Evolutionary conservation across 495 filamentous ascomycete genomes (phyloP), one percentile per base, ranked within the genome.

Genomic region (Xylaria longipes): DNA sequence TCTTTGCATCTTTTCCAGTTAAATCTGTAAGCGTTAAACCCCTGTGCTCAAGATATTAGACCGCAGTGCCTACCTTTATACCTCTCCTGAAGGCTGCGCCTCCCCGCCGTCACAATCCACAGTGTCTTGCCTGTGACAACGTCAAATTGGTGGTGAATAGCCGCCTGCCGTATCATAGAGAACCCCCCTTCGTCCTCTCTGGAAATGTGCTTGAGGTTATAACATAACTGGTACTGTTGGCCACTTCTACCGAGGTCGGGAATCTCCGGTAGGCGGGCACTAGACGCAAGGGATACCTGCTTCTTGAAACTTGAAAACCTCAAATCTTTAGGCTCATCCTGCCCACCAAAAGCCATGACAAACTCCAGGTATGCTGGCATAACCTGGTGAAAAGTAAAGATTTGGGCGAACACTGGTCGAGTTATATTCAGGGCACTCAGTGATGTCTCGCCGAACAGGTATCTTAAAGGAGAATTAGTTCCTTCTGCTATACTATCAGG

Each of bases 131-230:
- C 82, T 14, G 70, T 76, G 17, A 76, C 69, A 41, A 84, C 68
- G 68, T 86, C 84, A 72, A 85, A 85, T 54, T 80, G 80, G 67
- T 86, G 83, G 69, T 85, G 80, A n/a, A 85, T 69, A 0, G 79
- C 80, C 1, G 76, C 78, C 60, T 82, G 83, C 8, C 82, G 80
- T 35, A 86, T 84, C 0, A 80, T 58, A 22, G 20, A 31, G 15
- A 71, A 45, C 20, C 65, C 22, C 22, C 50, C 43, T 25, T 25
- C 27, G 8, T 57, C 17, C 5, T 57, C 29, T 57, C 4, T 33
- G 1, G 54, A 27, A 9, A 57, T 17, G 17, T 57, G 54, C 29
- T 57, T 57, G 1, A 57, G 54, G 15, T 57, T 57, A 17, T 57
- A 57, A 33, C 54, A 57, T 57, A 57, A 35, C 54, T 57, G 54